Base-by-base conservation (phyloP, 1,284 basidiomycete genomes). In the Meira nashicola region DNA sequence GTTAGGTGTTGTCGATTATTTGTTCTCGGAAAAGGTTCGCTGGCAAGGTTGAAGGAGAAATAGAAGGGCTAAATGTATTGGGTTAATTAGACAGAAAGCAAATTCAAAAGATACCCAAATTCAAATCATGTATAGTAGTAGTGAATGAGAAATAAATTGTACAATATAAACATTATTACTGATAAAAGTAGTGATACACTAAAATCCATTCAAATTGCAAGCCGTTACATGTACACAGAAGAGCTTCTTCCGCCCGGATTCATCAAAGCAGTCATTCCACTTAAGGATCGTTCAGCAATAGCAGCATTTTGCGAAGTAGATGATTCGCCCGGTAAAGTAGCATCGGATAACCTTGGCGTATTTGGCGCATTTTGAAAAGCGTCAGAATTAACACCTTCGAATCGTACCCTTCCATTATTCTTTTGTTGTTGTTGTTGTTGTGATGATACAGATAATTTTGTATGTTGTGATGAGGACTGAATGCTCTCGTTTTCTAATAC, bases 181-280 rank as follows among this genome's bases (percentile, higher is more conserved):
- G n/a, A n/a, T n/a, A n/a, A n/a, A n/a, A n/a, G n/a, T n/a, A n/a
- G n/a, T n/a, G n/a, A n/a, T n/a, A n/a, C n/a, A n/a, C n/a, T n/a
- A n/a, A n/a, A n/a, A n/a, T n/a, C n/a, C n/a, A n/a, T n/a, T n/a
- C n/a, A n/a, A n/a, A n/a, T n/a, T n/a, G n/a, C n/a, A n/a, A n/a
- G n/a, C n/a, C n/a, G n/a, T 33, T 78, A 84, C 48, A 96, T 80
- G 12, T 91, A 91, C 67, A 96, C 92, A 89, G 89, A 97, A 69
- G 89, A 93, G 74, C 90, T 90, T 46, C 88, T 82, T 1, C 94
- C 94, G 0, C 86, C 85, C 0, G 91, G 86, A 79, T 97, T 97
- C 74, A 95, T 92, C 78, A 97, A 79, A 62, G 84, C 84, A 19
- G 90, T 92, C 81, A 95, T 91, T 2, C 90, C 91, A 71, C 96